Percentiles rank a stretch among this genome's conserved stretches.
Evolutionary conservation across 2,329 filamentous ascomycete species (phyloP).

Genomic region (Thermochaetoides dissita): DNA sequence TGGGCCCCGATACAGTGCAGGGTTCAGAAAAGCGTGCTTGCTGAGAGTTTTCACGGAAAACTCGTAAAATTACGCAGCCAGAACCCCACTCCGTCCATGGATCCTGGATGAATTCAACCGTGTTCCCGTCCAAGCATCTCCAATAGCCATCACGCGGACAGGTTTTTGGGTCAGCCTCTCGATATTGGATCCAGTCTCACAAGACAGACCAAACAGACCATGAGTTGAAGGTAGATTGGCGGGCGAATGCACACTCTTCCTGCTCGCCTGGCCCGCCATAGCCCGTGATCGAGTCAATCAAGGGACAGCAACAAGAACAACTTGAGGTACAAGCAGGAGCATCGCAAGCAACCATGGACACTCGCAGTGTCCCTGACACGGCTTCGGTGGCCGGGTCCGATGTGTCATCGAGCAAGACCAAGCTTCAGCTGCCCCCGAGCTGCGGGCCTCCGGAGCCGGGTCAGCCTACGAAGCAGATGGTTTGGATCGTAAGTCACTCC

Average conservation of each 20-base stretch:
- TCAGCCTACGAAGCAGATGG: slow-evolving; percentile 57
- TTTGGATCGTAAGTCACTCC: slow-evolving; percentile 63
- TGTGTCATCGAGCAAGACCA: slow-evolving; percentile 14
- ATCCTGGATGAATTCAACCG: no score
- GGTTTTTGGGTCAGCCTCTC: not conserved
- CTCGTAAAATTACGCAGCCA: no score
- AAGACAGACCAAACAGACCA: slow-evolving; percentile 1
- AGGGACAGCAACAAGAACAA: no score
- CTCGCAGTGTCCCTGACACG: slow-evolving; percentile 13
- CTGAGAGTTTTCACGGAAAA: no score
- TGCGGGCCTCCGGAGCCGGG: slow-evolving; percentile 69
- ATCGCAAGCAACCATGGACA: slow-evolving; percentile 12
- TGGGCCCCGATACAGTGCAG: no score
- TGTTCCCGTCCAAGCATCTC: no score
- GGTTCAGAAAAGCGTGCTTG: no score
- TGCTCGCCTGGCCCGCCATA: slow-evolving; percentile 5
- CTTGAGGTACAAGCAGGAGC: no score
- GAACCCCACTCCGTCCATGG: no score
- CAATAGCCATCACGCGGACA: not conserved
- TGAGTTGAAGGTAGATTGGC: slow-evolving; percentile 6
- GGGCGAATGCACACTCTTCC: slow-evolving; percentile 8
- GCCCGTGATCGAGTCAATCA: no score
- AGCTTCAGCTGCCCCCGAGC: slow-evolving; percentile 58
- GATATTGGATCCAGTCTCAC: not conserved
- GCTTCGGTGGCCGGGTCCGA: slow-evolving; percentile 14